Evolutionary conservation across 169 alveolate genomes (phyloP), one percentile per base, ranked within the genome.

Genomic region (Babesia sp.): DNA sequence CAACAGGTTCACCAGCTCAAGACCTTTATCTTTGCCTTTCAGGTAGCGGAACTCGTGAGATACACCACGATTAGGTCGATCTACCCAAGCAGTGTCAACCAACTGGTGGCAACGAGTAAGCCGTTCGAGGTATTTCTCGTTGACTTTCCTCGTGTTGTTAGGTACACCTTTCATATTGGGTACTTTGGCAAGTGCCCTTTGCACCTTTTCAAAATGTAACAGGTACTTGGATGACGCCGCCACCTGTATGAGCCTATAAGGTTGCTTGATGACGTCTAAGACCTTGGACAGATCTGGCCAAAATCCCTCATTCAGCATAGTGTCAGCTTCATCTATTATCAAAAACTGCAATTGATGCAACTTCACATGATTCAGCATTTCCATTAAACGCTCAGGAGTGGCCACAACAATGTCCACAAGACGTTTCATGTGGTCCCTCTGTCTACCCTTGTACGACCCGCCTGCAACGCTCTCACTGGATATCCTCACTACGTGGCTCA

Each of bases 381-480:
- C 61, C 39, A 44, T 31, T 34, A 79, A 28, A 8, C 84, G 26
- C 0, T 56, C 80, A 28, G 87, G 87, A 11, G 84, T 79, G 22
- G 80, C 83, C 22, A 79, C 83, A n/a, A 79, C 87, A 8, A 79
- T 41, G 44, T 79, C 87, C 33, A 79, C 87, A 9, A 79, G 71
- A 45, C 79, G 53, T 36, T 79, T 71, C 70, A 69, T 69, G 24
- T 79, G 31, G 51, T 68, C 66, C 78, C 76, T 56, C 22, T 67
- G 80, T 22, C 26, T 56, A 2, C 74, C 75, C 46, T 41, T 46
- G 20, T 29, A 55, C 20, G 12, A 8, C n/a, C 84, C 87, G 11
- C 81, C 81, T 3, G 84, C 42, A 18, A 79, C 24, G 6, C 59
- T 28, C 28, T 70, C 78, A 37, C 77, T 53, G 16, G 71, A 31